Evolutionary conservation across 352 stramenopile genomes (phyloP).

Genomic region (Phytophthora fragariae): DNA sequence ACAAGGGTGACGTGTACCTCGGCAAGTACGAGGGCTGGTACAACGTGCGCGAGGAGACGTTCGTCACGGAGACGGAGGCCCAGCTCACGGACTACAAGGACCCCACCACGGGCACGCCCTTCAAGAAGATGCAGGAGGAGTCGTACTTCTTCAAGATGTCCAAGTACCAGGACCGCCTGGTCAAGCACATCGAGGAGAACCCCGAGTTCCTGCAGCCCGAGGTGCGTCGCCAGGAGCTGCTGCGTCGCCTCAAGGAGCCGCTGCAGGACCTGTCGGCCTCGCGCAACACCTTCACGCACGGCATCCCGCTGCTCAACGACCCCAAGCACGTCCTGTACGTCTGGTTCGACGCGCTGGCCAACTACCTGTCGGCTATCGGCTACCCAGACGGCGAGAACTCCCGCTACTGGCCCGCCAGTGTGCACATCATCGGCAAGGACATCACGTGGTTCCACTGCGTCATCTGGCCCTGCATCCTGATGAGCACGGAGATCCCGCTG

Average conservation of each 20-base stretch:
- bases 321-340: conserved; percentile 99
- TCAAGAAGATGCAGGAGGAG: conserved; percentile 98
- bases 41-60: conserved; percentile 98
- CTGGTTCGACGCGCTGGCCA: conserved; percentile 99
- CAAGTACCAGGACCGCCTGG: conserved; percentile 96
- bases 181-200: conserved; percentile 96
- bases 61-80: conserved; percentile 98
- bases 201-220: conserved; percentile 97
- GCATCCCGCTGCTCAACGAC: conserved; percentile 95
- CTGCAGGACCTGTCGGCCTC: conserved; percentile 97
- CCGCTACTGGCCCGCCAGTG: conserved; percentile 84
- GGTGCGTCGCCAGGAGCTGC: conserved; percentile 94
- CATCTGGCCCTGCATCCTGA: conserved; percentile 99
- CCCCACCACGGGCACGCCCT: conserved; percentile 90
- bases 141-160: conserved; percentile 99
- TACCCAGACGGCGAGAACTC: conserved; percentile 89
- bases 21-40: conserved; percentile 99
- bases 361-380: conserved; percentile 97
- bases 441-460: conserved; percentile 99
- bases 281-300: conserved; percentile 96
- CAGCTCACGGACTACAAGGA: conserved; percentile 96
- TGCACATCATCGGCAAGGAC: conserved; percentile 97
- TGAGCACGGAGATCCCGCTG: conserved; percentile 95
- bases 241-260: conserved; percentile 93
- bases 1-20: conserved; percentile 97